Evolutionary conservation across 495 filamentous ascomycete species (phyloP).

Genomic region (Paragyromitra xinjiangensis): DNA sequence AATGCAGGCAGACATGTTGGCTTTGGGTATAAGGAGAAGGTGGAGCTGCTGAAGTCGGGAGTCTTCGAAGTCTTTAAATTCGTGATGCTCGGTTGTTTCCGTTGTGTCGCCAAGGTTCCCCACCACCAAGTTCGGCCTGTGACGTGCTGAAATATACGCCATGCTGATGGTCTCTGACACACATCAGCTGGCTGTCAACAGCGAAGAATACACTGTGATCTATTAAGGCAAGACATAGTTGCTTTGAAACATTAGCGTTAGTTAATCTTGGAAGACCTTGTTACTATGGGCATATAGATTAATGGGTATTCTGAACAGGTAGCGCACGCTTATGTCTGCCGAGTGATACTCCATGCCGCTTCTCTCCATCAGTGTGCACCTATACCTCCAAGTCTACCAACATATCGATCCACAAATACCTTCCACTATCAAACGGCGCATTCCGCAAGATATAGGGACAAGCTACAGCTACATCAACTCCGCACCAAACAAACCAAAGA

Average conservation of each 20-base stretch:
- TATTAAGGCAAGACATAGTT: not conserved
- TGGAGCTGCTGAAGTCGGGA: conserved; percentile 3
- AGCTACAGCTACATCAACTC: too few species aligned
- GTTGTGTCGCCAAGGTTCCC: conserved; percentile 30
- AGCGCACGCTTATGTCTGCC: not conserved
- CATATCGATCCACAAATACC: too few species aligned
- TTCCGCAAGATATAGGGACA: too few species aligned
- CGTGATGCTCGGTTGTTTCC: conserved; percentile 26
- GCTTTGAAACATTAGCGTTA: not conserved
- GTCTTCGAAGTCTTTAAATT: conserved; percentile 14
- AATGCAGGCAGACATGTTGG: conserved; percentile 31
- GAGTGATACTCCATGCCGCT: conserved; percentile 6
- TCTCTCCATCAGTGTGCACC: too few species aligned
- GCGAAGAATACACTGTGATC: not conserved
- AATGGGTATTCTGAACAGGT: not conserved
- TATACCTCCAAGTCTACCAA: too few species aligned
- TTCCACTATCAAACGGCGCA: too few species aligned
- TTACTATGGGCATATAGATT: not conserved
- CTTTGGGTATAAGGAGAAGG: not conserved
- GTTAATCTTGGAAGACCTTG: not conserved
- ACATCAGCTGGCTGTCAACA: not conserved
- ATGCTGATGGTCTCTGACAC: not conserved
- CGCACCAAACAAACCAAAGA: too few species aligned
- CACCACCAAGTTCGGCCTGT: conserved; percentile 1
- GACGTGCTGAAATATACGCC: conserved; percentile 21